A percentile compares a stretch with the other conserved stretches of the same genome.
Evolutionary conservation across 2,329 filamentous ascomycete genomes (phyloP).

Genomic region (Coniella vitis): DNA sequence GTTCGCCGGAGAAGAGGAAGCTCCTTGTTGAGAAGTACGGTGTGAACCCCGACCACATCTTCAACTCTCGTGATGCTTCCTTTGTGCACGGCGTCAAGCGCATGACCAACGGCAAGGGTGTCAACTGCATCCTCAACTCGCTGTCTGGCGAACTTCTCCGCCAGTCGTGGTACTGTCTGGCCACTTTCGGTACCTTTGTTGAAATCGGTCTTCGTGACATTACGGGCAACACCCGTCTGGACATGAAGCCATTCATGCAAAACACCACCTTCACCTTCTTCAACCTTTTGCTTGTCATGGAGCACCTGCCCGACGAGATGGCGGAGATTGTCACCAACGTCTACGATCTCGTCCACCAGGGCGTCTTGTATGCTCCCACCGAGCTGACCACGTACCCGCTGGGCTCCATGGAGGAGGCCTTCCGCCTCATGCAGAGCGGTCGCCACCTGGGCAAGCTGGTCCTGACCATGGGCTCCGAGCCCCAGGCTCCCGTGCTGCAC

Average conservation of each 20-base stretch:
- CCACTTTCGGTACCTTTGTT: slow-evolving; percentile 14
- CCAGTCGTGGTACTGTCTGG: slow-evolving; percentile 18
- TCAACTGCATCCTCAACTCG: slow-evolving; percentile 27
- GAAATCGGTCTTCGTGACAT: slow-evolving; percentile 17
- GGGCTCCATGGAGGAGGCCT: slow-evolving; percentile 10
- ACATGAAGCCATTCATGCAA: slow-evolving; percentile 24
- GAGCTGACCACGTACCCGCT: slow-evolving; percentile 9
- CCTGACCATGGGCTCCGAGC: slow-evolving; percentile 19
- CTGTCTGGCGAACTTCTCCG: slow-evolving; percentile 24
- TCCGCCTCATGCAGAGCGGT: slow-evolving; percentile 14
- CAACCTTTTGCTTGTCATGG: slow-evolving; percentile 16
- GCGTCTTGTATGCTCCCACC: slow-evolving; percentile 6
- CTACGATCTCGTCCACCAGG: slow-evolving; percentile 10
- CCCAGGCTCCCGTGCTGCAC: slow-evolving; percentile 7
- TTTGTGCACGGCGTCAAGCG: slow-evolving; percentile 24
- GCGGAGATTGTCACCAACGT: slow-evolving; percentile 9
- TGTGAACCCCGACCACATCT: slow-evolving; percentile 24
- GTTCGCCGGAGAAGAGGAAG: slow-evolving; percentile 7
- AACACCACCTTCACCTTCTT: slow-evolving; percentile 26
- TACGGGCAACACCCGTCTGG: slow-evolving; percentile 26
- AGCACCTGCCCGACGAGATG: slow-evolving; percentile 11
- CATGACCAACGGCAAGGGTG: slow-evolving; percentile 22
- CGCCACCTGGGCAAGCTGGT: slow-evolving; percentile 23
- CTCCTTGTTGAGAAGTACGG: slow-evolving; percentile 10
- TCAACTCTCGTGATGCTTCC: slow-evolving; percentile 19